These are phyloP conservation scores for Ganoderma lucidum DNA, from an alignment of 1,284 basidiomycete genomes.

Conservation along the genomic window DNA sequence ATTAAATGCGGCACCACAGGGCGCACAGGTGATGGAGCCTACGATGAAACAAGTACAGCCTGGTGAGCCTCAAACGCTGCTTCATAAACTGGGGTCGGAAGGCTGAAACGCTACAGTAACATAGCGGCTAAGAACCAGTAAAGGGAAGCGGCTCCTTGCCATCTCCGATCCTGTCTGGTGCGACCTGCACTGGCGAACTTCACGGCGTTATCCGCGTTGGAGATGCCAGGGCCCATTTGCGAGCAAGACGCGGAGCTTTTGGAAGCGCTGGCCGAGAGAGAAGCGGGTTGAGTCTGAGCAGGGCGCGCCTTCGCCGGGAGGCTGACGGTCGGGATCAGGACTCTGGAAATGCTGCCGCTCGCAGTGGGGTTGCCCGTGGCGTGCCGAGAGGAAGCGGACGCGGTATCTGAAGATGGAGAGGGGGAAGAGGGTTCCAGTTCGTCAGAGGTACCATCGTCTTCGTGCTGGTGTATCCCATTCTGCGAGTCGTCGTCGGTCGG, in stretches of 20 bases:
- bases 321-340: constrained; percentile 26
- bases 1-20: not conserved
- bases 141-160: constrained; percentile 11
- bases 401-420: not conserved
- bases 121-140: constrained; percentile 19
- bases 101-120: constrained; percentile 21
- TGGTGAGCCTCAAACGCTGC: constrained; percentile 3
- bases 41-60: not conserved
- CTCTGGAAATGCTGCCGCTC: not conserved
- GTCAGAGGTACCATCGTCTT: not conserved
- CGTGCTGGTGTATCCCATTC: not conserved
- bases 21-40: not conserved
- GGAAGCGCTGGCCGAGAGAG: constrained; percentile 8
- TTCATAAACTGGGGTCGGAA: not conserved
- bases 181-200: constrained; percentile 21
- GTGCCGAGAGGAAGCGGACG: not conserved
- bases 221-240: constrained; percentile 21
- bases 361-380: not conserved
- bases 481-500: not conserved
- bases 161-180: not conserved
- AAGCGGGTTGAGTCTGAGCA: constrained; percentile 9
- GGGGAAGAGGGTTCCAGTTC: not conserved
- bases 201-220: constrained; percentile 17
- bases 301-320: constrained; percentile 25
- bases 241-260: constrained; percentile 15